A percentile compares a stretch with the other conserved stretches of the same genome.
Conservation (phyloP, 331 rosid species). For the Rosa hybrid region DNA sequence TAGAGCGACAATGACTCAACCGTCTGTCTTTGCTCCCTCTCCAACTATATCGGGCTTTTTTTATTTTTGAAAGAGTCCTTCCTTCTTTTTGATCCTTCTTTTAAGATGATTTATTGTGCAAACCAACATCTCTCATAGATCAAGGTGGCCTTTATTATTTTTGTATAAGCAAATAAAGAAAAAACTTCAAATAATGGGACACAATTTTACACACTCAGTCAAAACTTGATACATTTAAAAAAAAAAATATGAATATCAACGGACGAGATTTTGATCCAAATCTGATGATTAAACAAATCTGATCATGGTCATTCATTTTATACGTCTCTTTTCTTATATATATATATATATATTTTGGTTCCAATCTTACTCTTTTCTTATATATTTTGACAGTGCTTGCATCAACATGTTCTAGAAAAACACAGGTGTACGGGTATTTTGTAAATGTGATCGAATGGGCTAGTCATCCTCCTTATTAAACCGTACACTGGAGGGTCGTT, state of each 20-base stretch:
- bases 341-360: too few species aligned
- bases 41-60: not conserved
- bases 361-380: too few species aligned
- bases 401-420: not conserved
- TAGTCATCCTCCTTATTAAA: not conserved
- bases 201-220: not conserved
- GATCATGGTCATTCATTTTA: too few species aligned
- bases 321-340: too few species aligned
- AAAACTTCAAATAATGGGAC: not conserved
- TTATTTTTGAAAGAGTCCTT: not conserved
- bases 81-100: too few species aligned
- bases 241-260: too few species aligned
- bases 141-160: not conserved
- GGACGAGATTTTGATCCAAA: not conserved
- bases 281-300: too few species aligned
- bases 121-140: not conserved
- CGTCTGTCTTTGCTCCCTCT: not conserved
- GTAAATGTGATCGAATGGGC: too few species aligned
- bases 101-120: not conserved
- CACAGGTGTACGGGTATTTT: too few species aligned
- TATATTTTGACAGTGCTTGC: not conserved
- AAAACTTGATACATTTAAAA: accelerated
- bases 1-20: not conserved
- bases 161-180: not conserved
- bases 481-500: not conserved